Evolutionary conservation across 2,329 filamentous ascomycete genomes (phyloP).

Genomic region (Exophiala alcalophila): DNA sequence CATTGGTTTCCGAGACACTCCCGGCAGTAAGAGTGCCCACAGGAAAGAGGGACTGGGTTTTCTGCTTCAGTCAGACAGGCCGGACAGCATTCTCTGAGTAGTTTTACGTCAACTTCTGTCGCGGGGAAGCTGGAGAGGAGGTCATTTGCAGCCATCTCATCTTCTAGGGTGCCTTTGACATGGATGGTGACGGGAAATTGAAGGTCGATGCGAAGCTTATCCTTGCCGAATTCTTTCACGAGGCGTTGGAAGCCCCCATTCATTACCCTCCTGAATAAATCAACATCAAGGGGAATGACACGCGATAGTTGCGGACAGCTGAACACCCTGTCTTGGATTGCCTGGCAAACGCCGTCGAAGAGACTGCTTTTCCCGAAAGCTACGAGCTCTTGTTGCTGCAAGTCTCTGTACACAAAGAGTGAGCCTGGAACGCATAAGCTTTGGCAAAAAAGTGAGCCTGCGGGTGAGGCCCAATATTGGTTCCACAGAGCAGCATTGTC

Average conservation of each 20-base stretch:
- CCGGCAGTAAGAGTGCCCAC: conserved; percentile 15
- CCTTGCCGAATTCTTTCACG: conserved; percentile 6
- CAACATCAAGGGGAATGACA: conserved; percentile 6
- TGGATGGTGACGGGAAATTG: too few species aligned
- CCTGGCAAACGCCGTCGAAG: conserved; percentile 1
- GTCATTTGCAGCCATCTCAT: too few species aligned
- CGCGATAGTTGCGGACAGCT: neutral
- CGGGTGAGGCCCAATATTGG: conserved; percentile 8
- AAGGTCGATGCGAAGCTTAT: too few species aligned
- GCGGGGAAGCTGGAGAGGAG: too few species aligned
- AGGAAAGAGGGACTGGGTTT: conserved; percentile 7
- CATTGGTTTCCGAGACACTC: conserved; percentile 14
- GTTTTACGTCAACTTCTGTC: too few species aligned
- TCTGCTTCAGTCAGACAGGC: conserved; percentile 5
- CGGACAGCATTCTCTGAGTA: conserved; percentile 9
- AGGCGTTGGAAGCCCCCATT: conserved; percentile 7
- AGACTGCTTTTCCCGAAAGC: conserved; percentile 5
- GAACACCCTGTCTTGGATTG: conserved; percentile 1
- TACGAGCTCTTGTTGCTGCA: conserved; percentile 6
- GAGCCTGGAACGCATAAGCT: neutral
- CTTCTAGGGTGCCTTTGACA: too few species aligned
- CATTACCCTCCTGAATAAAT: conserved; percentile 2
- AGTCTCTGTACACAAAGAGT: conserved; percentile 14
- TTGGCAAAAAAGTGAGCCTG: conserved; percentile 6
- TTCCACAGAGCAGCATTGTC: conserved; percentile 12